phyloP scores from a whole-genome alignment of 768 basidiomycete genomes.

The Naematelia encephala region DNA sequence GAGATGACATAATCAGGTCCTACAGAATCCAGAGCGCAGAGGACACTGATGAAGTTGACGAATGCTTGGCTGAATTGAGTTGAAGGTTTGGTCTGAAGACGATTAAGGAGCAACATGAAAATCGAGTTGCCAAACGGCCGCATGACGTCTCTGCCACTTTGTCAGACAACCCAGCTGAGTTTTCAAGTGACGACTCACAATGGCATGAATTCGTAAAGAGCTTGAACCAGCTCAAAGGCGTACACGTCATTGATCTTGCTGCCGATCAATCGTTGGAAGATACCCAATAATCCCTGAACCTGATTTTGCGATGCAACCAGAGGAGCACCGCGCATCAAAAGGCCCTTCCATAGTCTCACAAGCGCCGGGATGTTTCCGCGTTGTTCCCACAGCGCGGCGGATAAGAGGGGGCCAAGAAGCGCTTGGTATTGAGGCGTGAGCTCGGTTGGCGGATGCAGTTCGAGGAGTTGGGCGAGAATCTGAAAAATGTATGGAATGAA shows the following conservation, averaged over 20 bases:
- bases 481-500: conserved; percentile 98
- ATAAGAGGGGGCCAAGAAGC: conserved; percentile 76
- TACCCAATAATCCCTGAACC: conserved; percentile 72
- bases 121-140: conserved; percentile 68
- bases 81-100: conserved; percentile 84
- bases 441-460: conserved; percentile 61
- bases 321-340: conserved; percentile 66
- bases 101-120: conserved; percentile 71
- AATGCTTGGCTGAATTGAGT: conserved; percentile 82
- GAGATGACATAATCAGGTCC: conserved; percentile 74
- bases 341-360: conserved; percentile 79
- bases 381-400: conserved; percentile 83
- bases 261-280: conserved; percentile 86
- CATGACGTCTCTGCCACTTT: conserved; percentile 59
- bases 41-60: conserved; percentile 70
- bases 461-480: conserved; percentile 90
- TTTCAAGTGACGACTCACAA: conserved; percentile 59
- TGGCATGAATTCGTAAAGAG: conserved; percentile 67
- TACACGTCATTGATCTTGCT: conserved; percentile 80
- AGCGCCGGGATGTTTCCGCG: conserved; percentile 93
- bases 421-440: conserved; percentile 73
- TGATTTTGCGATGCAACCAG: conserved; percentile 70
- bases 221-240: conserved; percentile 85
- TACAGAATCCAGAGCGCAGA: conserved; percentile 71
- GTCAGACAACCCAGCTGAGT: neutral